phyloP scores from a whole-genome alignment of 805 yeast genomes.

The Barnettozyma sucrosica region DNA sequence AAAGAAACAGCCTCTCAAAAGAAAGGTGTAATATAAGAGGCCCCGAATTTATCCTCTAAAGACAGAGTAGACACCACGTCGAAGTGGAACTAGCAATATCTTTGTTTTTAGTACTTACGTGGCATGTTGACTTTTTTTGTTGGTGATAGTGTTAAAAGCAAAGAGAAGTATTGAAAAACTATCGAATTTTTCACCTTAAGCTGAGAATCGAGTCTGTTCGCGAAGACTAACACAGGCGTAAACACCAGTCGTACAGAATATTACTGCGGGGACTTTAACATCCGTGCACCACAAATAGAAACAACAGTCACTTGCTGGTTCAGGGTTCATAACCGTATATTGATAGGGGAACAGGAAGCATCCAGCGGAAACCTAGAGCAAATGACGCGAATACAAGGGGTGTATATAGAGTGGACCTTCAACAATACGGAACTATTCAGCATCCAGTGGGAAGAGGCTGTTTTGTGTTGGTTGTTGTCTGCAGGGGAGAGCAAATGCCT shows the following conservation, averaged over 20 bases:
- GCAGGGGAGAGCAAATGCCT: neutral
- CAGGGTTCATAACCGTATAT: neutral
- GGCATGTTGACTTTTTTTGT: constrained; percentile 25
- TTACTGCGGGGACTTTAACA: neutral
- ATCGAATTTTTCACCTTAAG: neutral
- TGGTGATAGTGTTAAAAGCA: constrained; percentile 1
- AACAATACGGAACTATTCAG: neutral
- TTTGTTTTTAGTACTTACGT: constrained; percentile 20
- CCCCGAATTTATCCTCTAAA: constrained; percentile 54
- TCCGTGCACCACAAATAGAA: neutral
- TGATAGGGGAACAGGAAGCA: neutral
- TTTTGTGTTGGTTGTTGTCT: neutral
- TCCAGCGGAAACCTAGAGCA: no score
- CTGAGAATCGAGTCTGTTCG: neutral
- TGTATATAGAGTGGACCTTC: neutral
- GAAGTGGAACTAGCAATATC: neutral
- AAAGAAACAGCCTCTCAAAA: constrained; percentile 6
- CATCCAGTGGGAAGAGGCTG: neutral
- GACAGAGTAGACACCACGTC: neutral
- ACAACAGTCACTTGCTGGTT: neutral
- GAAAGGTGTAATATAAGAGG: constrained; percentile 38
- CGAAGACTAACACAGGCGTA: constrained; percentile 3
- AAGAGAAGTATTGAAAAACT: neutral
- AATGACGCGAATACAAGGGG: no score
- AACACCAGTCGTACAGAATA: neutral